phyloP scores from a whole-genome alignment of 164 flowering plant species.

The Berberis thunbergii region DNA sequence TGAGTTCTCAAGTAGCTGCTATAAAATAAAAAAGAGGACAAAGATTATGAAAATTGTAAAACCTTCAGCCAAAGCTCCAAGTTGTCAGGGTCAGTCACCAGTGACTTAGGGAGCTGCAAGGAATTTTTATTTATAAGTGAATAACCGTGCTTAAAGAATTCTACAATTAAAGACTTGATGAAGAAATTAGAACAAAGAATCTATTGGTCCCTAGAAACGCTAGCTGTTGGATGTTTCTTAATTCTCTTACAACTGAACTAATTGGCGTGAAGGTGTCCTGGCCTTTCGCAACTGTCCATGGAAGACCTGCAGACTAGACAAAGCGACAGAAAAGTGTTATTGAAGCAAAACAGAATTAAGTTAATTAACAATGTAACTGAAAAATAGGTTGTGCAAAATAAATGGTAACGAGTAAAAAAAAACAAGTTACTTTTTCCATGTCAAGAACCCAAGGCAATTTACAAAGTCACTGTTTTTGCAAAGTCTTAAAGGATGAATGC shows the following conservation, averaged over 20 bases:
- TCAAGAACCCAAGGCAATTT: too few species aligned
- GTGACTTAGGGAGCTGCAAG: conserved; percentile 57
- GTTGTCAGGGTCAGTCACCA: conserved; percentile 75
- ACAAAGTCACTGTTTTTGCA: too few species aligned
- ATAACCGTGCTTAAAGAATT: neutral
- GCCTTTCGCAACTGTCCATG: conserved; percentile 94
- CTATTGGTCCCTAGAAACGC: too few species aligned
- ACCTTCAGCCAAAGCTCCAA: conserved; percentile 94
- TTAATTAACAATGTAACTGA: neutral
- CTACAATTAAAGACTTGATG: neutral
- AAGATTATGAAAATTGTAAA: neutral
- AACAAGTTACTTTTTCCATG: too few species aligned
- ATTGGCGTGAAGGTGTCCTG: conserved; percentile 99
- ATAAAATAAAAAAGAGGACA: neutral
- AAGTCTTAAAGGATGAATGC: too few species aligned
- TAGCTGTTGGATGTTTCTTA: neutral
- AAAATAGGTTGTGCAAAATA: too few species aligned
- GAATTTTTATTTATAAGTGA: neutral
- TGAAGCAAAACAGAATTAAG: neutral
- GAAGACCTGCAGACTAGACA: conserved; percentile 87
- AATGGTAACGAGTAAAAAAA: too few species aligned
- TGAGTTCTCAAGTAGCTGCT: neutral
- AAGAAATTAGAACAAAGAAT: neutral
- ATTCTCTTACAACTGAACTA: conserved; percentile 63
- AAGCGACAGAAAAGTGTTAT: neutral